A percentile compares a stretch with the other conserved stretches of the same genome.
phyloP scores from a whole-genome alignment of 257 asterid genomes.

The Petrea volubilis region DNA sequence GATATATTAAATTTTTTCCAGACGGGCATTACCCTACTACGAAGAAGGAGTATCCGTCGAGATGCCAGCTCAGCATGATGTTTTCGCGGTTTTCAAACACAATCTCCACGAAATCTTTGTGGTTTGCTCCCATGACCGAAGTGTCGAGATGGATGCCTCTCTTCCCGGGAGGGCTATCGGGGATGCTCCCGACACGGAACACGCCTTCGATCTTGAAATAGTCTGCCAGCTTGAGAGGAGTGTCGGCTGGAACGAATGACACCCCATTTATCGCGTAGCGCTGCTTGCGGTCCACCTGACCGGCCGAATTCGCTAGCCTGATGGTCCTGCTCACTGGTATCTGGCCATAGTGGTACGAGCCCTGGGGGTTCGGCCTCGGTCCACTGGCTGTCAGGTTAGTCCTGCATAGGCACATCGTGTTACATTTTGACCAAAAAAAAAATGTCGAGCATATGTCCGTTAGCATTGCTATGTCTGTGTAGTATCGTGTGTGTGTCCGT shows the following conservation, averaged over 20 bases:
- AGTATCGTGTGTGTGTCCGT: no score
- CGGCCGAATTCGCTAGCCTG: constrained; percentile 38
- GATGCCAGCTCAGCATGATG: constrained; percentile 65
- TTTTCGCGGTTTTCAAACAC: constrained; percentile 66
- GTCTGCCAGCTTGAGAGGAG: constrained; percentile 79
- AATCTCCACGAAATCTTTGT: constrained; percentile 61
- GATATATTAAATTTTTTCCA: no score
- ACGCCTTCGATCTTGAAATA: constrained; percentile 60
- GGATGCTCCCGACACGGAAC: constrained; percentile 58
- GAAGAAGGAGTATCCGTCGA: constrained; percentile 74
- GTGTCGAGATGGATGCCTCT: constrained; percentile 40
- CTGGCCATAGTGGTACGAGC: constrained; percentile 78
- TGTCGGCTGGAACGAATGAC: constrained; percentile 58
- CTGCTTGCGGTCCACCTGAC: constrained; percentile 39
- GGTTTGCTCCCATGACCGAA: constrained; percentile 63
- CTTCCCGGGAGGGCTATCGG: constrained; percentile 40
- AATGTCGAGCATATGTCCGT: no score
- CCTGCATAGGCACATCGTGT: no score
- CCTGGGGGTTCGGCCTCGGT: constrained; percentile 86
- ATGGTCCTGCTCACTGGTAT: constrained; percentile 53
- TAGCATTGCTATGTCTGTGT: no score
- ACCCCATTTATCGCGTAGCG: constrained; percentile 66
- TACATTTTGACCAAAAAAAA: no score
- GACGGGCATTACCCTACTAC: constrained; percentile 56
- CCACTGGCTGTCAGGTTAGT: constrained; percentile 77